A percentile compares a stretch with the other conserved stretches of the same genome.
These are phyloP conservation scores for Jimgerdemannia lactiflua DNA, from an alignment of 192 early-diverging fungal species.

Conservation along the genomic window DNA sequence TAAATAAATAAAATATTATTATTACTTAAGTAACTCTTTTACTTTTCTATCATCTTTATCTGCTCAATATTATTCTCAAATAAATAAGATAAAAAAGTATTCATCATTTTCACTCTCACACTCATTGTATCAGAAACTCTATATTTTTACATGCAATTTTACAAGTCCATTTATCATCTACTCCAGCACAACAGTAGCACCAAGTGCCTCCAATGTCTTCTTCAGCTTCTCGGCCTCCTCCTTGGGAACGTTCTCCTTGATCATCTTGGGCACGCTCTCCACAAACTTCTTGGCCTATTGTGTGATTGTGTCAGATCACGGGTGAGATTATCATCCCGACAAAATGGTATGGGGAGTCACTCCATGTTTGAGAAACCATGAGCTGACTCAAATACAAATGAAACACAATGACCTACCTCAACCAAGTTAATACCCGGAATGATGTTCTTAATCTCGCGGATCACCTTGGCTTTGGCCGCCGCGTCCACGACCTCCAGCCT, in stretches of 20 bases:
- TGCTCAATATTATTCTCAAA: no score
- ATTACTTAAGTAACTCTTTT: no score
- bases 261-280: conserved; percentile 94
- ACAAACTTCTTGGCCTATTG: conserved; percentile 98
- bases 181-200: conserved; percentile 93
- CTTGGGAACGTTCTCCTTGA: conserved; percentile 86
- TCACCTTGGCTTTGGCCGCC: conserved; percentile 95
- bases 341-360: not conserved
- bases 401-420: conserved; percentile 51
- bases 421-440: conserved; percentile 93
- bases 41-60: no score
- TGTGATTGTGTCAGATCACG: not conserved
- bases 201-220: conserved; percentile 88
- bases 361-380: not conserved
- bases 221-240: conserved; percentile 99
- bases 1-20: no score
- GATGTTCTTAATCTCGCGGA: conserved; percentile 95
- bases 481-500: conserved; percentile 96
- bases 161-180: conserved; percentile 37
- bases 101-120: no score
- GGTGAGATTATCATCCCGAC: not conserved
- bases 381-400: not conserved
- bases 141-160: not conserved
- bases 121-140: no score
- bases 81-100: no score